Conservation (phyloP, 805 yeast species). For the Kuraishia piskuri region DNA sequence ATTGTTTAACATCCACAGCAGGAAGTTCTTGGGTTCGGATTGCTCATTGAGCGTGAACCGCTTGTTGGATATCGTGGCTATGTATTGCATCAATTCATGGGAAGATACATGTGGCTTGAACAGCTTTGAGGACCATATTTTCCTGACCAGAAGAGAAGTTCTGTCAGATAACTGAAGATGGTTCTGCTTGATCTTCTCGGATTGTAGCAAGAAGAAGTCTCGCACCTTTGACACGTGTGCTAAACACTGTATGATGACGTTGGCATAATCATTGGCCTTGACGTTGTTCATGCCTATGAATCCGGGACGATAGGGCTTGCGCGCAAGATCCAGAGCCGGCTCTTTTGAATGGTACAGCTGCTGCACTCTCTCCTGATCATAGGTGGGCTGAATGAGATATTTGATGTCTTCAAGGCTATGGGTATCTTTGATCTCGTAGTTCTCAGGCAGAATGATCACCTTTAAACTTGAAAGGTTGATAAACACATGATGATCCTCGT, state of each 20-base stretch:
- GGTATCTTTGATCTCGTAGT: constrained; percentile 28
- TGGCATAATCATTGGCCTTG: constrained; percentile 42
- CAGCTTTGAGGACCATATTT: constrained; percentile 55
- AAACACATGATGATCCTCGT: constrained; percentile 54
- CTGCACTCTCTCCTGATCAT: constrained; percentile 23
- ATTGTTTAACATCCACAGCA: constrained; percentile 51
- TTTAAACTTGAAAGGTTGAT: constrained; percentile 42
- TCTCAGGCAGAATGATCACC: constrained; percentile 58
- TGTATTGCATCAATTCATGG: constrained; percentile 48
- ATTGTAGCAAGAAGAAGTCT: constrained; percentile 28
- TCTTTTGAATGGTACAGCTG: constrained; percentile 16
- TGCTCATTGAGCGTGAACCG: constrained; percentile 29
- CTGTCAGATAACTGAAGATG: constrained; percentile 31
- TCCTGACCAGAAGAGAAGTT: constrained; percentile 40
- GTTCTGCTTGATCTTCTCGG: constrained; percentile 7
- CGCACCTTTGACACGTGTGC: constrained; percentile 46
- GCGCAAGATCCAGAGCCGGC: constrained; percentile 31
- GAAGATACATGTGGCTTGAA: constrained; percentile 60
- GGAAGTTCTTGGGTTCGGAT: constrained; percentile 46
- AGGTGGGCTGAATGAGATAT: constrained; percentile 44
- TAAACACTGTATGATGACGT: constrained; percentile 46
- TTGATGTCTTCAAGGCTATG: constrained; percentile 42
- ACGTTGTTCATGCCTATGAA: constrained; percentile 56
- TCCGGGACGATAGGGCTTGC: constrained; percentile 47
- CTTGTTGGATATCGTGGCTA: constrained; percentile 34